Evolutionary conservation across 768 basidiomycete genomes (phyloP).

Genomic region (Rhodosporidiobolus sp.): DNA sequence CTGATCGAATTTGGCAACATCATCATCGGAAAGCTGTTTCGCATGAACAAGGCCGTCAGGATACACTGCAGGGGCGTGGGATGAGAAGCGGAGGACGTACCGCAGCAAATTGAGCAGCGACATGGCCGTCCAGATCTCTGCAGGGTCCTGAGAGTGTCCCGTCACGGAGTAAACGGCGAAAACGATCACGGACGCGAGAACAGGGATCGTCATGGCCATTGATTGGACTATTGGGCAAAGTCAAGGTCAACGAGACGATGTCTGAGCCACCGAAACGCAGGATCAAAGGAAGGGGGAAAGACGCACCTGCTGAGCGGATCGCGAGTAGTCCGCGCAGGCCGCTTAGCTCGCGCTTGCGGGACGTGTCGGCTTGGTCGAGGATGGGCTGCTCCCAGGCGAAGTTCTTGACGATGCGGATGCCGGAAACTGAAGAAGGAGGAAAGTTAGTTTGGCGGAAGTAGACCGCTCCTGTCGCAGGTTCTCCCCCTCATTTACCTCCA

Average conservation of each 20-base stretch:
- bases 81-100: too few species aligned
- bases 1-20: conserved; percentile 28
- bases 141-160: conserved; percentile 65
- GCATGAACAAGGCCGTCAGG: neutral
- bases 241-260: too few species aligned
- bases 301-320: conserved; percentile 41
- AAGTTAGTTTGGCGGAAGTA: too few species aligned
- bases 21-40: neutral
- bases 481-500: too few species aligned
- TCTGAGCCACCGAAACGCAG: too few species aligned
- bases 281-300: too few species aligned
- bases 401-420: conserved; percentile 76
- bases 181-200: conserved; percentile 66
- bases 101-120: conserved; percentile 79
- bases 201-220: conserved; percentile 55
- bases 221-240: too few species aligned
- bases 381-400: conserved; percentile 57
- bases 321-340: conserved; percentile 50
- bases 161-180: conserved; percentile 69
- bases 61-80: neutral
- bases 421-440: conserved; percentile 45
- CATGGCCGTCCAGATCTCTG: conserved; percentile 75
- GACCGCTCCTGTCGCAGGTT: too few species aligned
- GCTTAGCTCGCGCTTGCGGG: conserved; percentile 63
- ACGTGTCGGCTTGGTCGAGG: conserved; percentile 65